phyloP scores from a whole-genome alignment of 2,329 filamentous ascomycete genomes.

The Cordyceps fumosorosea region DNA sequence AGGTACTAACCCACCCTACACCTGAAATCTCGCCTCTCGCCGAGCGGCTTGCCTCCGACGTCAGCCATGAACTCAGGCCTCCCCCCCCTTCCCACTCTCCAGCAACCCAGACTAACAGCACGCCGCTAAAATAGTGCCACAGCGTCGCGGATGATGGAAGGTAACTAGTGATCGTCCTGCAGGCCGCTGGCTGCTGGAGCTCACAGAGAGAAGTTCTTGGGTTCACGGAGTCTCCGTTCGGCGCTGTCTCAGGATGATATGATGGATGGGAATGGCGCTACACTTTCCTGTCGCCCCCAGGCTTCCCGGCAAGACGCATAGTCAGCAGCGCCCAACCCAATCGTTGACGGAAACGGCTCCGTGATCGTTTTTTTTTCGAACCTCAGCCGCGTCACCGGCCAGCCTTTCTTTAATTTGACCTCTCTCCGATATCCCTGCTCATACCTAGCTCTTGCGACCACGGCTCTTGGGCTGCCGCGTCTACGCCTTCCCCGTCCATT shows the following conservation, averaged over 20 bases:
- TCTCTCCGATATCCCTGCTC: not conserved
- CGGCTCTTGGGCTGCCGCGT: not conserved
- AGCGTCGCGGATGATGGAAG: not conserved
- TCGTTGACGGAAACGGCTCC: not conserved
- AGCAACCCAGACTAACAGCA: not conserved
- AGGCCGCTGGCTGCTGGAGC: not conserved
- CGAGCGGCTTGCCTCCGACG: no score
- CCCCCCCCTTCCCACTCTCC: no score
- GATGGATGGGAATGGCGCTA: not conserved
- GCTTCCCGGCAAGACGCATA: not conserved
- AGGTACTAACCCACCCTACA: no score
- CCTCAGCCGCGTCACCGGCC: not conserved
- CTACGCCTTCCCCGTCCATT: not conserved
- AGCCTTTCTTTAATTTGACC: not conserved
- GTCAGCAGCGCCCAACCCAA: not conserved
- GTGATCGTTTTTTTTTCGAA: not conserved
- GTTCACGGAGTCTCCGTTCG: not conserved
- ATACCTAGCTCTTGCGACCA: not conserved
- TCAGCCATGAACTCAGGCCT: no score
- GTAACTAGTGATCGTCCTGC: no score
- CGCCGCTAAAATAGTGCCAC: not conserved
- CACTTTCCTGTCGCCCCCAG: no score
- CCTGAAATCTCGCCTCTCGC: not conserved
- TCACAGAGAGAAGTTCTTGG: not conserved
- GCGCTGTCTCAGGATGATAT: not conserved